phyloP scores from a whole-genome alignment of 768 basidiomycete species.

The Gloeostereum incarnatum region DNA sequence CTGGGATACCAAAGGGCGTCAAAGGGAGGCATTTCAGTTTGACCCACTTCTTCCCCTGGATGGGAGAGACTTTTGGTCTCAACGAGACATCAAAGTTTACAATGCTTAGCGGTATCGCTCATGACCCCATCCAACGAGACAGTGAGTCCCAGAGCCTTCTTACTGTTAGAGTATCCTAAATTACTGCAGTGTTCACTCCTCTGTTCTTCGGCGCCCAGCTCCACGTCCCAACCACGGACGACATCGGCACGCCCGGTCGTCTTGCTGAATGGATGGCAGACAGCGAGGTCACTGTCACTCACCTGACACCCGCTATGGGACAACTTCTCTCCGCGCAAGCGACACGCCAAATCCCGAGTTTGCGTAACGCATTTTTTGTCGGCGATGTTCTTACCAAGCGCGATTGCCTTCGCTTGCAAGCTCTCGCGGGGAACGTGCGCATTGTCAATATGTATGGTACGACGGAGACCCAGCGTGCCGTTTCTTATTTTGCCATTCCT shows the following conservation, averaged over 20 bases:
- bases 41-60: constrained; percentile 99
- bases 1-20: constrained; percentile 98
- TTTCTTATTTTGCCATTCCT: constrained; percentile 93
- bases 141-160: constrained; percentile 49
- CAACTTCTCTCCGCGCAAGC: constrained; percentile 79
- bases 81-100: constrained; percentile 77
- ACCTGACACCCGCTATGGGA: constrained; percentile 98
- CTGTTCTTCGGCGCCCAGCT: constrained; percentile 94
- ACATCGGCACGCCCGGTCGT: constrained; percentile 93
- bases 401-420: constrained; percentile 90
- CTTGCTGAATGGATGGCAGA: constrained; percentile 99
- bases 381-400: constrained; percentile 99
- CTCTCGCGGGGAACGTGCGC: constrained; percentile 82
- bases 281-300: constrained; percentile 86
- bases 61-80: constrained; percentile 82
- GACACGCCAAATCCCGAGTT: constrained; percentile 81
- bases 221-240: constrained; percentile 93
- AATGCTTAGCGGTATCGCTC: constrained; percentile 98
- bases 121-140: constrained; percentile 98
- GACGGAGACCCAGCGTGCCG: constrained; percentile 97
- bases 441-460: constrained; percentile 99
- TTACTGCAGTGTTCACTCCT: constrained; percentile 98
- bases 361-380: constrained; percentile 93
- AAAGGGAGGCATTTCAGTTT: constrained; percentile 89
- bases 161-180: background rate